Evolutionary conservation across 2,329 filamentous ascomycete species (phyloP).

Genomic region (Seiridium cupressi): DNA sequence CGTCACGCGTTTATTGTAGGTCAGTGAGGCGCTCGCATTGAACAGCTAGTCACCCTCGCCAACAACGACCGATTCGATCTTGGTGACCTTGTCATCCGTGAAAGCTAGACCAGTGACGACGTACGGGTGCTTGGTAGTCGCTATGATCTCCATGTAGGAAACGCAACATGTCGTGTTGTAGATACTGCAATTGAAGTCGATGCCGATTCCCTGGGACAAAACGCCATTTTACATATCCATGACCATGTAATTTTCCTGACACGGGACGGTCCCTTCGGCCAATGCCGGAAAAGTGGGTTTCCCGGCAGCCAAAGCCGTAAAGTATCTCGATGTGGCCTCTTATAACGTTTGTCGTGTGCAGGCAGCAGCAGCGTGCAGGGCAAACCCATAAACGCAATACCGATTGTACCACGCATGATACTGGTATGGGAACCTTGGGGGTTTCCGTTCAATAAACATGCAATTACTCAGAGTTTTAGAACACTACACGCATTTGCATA

Average conservation of each 20-base stretch:
- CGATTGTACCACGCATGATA: too few relatives aligned
- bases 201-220: constrained; percentile 25
- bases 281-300: constrained; percentile 14
- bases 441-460: too few relatives aligned
- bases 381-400: neutral
- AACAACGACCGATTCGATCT: constrained; percentile 27
- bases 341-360: neutral
- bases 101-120: constrained; percentile 30
- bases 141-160: constrained; percentile 41
- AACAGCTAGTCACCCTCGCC: constrained; percentile 28
- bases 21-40: constrained; percentile 25
- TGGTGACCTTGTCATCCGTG: constrained; percentile 21
- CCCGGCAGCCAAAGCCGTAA: constrained; percentile 20
- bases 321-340: constrained; percentile 21
- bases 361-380: neutral
- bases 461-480: too few relatives aligned
- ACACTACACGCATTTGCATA: too few relatives aligned
- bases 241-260: constrained; percentile 30
- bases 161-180: constrained; percentile 32
- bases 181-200: constrained; percentile 31
- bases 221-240: constrained; percentile 19
- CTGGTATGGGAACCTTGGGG: too few relatives aligned
- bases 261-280: constrained; percentile 18
- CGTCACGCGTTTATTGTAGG: constrained; percentile 24
- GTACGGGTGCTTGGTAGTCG: constrained; percentile 28